These are phyloP conservation scores for Geosmithia flava DNA, from an alignment of 2,329 filamentous ascomycete species.

Conservation along the genomic window DNA sequence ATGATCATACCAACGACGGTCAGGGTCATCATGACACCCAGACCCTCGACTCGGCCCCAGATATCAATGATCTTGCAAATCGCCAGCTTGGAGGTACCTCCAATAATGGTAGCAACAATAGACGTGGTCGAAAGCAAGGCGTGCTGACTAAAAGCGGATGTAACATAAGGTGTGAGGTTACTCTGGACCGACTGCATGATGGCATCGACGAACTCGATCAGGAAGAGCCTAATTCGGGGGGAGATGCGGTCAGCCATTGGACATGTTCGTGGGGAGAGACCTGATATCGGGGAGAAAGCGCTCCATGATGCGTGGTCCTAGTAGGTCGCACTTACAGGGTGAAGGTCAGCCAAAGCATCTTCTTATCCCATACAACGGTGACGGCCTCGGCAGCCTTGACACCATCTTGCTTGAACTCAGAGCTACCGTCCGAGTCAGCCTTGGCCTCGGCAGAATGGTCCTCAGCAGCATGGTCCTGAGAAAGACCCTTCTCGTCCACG, in stretches of 20 bases:
- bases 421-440: too few relatives aligned
- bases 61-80: conserved; percentile 36
- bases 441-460: too few relatives aligned
- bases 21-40: conserved; percentile 25
- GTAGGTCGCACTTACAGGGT: conserved; percentile 17
- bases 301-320: too few relatives aligned
- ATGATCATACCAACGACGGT: conserved; percentile 40
- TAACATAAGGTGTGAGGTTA: conserved; percentile 50
- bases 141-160: conserved; percentile 51
- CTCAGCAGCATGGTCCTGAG: too few relatives aligned
- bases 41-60: conserved; percentile 33
- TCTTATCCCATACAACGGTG: conserved; percentile 24
- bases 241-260: too few relatives aligned
- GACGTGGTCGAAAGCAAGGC: conserved; percentile 52
- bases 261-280: too few relatives aligned
- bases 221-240: conserved; percentile 19
- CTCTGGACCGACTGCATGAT: conserved; percentile 23
- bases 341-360: conserved; percentile 24
- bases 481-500: too few relatives aligned
- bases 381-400: conserved; percentile 24
- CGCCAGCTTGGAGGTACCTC: conserved; percentile 22
- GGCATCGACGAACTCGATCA: conserved; percentile 23
- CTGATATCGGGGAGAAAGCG: too few relatives aligned
- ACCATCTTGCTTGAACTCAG: conserved; percentile 15
- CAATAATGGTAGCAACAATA: conserved; percentile 40